These are phyloP conservation scores for Paecilomyces sp. DNA, from an alignment of 2,329 filamentous ascomycete genomes.

Conservation along the genomic window DNA sequence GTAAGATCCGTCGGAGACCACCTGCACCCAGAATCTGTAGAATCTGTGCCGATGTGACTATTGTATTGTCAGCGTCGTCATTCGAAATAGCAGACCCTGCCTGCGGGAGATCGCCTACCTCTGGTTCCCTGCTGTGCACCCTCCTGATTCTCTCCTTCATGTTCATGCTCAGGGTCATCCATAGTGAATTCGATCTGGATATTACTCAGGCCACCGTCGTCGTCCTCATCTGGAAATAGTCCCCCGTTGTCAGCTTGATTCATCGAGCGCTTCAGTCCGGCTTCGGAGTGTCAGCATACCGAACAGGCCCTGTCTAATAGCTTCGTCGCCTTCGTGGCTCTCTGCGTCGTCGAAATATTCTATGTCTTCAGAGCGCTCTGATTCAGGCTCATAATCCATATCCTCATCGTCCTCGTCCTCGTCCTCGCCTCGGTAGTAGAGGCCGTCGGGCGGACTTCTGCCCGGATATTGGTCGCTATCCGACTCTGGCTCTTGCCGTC, in stretches of 20 bases:
- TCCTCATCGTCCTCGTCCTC: constrained; percentile 34
- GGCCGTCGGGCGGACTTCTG: too few relatives aligned
- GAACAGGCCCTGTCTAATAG: constrained; percentile 24
- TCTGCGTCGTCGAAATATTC: constrained; percentile 29
- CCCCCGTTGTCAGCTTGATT: neutral
- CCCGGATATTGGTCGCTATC: constrained; percentile 1
- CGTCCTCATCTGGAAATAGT: constrained; percentile 5
- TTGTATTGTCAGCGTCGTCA: constrained; percentile 2
- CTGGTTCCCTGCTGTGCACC: constrained; percentile 8
- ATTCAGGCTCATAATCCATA: constrained; percentile 43
- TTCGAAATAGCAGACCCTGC: neutral
- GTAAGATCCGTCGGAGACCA: constrained; percentile 48
- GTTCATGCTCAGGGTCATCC: constrained; percentile 11
- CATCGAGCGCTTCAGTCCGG: neutral
- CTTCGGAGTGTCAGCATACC: neutral
- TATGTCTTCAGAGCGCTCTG: constrained; percentile 29
- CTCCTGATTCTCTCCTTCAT: constrained; percentile 7
- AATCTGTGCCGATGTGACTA: constrained; percentile 37
- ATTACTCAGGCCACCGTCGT: constrained; percentile 14
- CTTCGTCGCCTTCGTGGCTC: constrained; percentile 27
- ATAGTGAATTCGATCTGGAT: constrained; percentile 22
- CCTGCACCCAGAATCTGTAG: constrained; percentile 48
- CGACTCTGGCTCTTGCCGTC: constrained; percentile 14
- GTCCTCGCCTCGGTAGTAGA: constrained; percentile 6
- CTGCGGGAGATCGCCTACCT: constrained; percentile 12